Percentiles rank a stretch among this genome's conserved stretches.
These are phyloP conservation scores for Cadophora luteo-olivacea DNA, from an alignment of 2,329 filamentous ascomycete species.

Conservation along the genomic window DNA sequence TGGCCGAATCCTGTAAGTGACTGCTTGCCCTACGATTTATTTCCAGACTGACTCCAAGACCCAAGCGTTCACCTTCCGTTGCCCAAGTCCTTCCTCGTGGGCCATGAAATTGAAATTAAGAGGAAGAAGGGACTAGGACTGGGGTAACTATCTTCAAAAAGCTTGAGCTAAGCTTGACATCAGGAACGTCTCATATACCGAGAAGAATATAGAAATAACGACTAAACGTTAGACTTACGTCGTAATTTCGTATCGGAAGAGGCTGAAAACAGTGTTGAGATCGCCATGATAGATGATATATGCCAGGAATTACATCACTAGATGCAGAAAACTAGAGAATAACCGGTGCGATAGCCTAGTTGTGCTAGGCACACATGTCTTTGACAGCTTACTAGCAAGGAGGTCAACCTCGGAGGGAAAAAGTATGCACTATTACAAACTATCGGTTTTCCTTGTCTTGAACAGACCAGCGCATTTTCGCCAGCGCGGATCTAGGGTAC, in stretches of 20 bases:
- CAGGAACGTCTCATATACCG: not conserved
- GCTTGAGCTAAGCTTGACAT: slow-evolving; percentile 4
- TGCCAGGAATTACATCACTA: not conserved
- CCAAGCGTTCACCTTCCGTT: too few relatives aligned
- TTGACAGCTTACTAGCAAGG: slow-evolving; percentile 16
- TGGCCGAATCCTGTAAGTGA: not conserved
- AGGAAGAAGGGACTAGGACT: not conserved
- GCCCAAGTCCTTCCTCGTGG: too few relatives aligned
- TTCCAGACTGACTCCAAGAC: too few relatives aligned
- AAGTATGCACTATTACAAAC: slow-evolving; percentile 5
- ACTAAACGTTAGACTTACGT: not conserved
- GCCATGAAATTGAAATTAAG: not conserved
- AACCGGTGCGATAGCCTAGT: not conserved
- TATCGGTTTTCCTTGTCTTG: not conserved
- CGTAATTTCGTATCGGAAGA: not conserved
- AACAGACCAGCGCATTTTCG: not conserved
- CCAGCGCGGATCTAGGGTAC: not conserved
- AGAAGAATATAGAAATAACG: not conserved
- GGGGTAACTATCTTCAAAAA: not conserved
- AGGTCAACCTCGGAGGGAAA: not conserved
- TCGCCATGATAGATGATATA: not conserved
- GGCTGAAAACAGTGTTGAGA: not conserved
- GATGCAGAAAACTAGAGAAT: not conserved
- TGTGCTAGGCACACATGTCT: not conserved
- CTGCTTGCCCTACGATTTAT: too few relatives aligned